phyloP scores from a whole-genome alignment of 352 stramenopile species.

The Phytophthora pisi region DNA sequence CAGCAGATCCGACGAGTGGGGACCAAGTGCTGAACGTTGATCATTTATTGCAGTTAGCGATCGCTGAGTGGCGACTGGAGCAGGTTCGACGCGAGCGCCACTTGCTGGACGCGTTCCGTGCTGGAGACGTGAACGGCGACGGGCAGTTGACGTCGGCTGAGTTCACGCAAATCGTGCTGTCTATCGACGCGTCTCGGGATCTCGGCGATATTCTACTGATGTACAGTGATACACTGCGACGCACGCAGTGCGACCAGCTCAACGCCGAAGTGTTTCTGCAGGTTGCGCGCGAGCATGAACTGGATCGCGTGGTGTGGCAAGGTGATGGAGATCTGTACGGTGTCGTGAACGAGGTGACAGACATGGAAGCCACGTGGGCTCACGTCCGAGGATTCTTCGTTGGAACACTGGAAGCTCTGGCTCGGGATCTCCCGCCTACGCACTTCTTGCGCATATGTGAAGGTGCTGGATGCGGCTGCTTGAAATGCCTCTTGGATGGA shows the following conservation, averaged over 20 bases:
- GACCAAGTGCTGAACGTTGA: slow-evolving; percentile 69
- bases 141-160: slow-evolving; percentile 76
- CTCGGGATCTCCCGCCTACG: slow-evolving; percentile 43
- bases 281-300: slow-evolving; percentile 76
- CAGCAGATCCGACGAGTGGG: slow-evolving; percentile 1
- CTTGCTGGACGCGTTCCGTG: slow-evolving; percentile 74
- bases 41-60: slow-evolving; percentile 66
- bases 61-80: slow-evolving; percentile 73
- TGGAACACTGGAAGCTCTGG: slow-evolving; percentile 68
- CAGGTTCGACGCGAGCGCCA: slow-evolving; percentile 70
- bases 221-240: slow-evolving; percentile 80
- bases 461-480: slow-evolving; percentile 75
- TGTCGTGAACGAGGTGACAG: slow-evolving; percentile 66
- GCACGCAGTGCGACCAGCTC: slow-evolving; percentile 62
- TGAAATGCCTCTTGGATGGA: slow-evolving; percentile 85
- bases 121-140: slow-evolving; percentile 82
- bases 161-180: slow-evolving; percentile 81
- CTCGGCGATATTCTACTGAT: slow-evolving; percentile 76
- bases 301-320: slow-evolving; percentile 74
- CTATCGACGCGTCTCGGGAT: slow-evolving; percentile 73
- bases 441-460: slow-evolving; percentile 76
- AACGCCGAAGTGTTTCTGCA: slow-evolving; percentile 70
- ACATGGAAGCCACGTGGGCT: slow-evolving; percentile 71
- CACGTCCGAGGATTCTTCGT: slow-evolving; percentile 67
- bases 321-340: slow-evolving; percentile 71